These are phyloP conservation scores for Podaxis carcinomalis DNA, from an alignment of 768 basidiomycete species.

Conservation along the genomic window DNA sequence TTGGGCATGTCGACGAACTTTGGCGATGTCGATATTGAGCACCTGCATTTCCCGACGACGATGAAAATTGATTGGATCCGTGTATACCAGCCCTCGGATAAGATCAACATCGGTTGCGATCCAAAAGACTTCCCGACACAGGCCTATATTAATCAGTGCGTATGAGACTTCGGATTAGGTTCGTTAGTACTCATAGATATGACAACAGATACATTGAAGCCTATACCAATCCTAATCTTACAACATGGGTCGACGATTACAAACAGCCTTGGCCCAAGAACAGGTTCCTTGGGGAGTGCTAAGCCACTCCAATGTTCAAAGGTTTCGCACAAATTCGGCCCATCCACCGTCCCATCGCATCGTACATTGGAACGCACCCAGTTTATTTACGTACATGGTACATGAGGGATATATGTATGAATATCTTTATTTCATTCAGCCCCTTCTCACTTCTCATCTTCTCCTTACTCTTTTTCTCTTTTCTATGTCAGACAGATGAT, in stretches of 20 bases:
- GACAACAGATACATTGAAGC: constrained; percentile 50
- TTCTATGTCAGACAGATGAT: neutral
- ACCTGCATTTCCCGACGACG: constrained; percentile 65
- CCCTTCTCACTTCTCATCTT: neutral
- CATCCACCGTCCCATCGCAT: neutral
- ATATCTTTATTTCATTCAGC: neutral
- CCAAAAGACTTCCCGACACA: constrained; percentile 76
- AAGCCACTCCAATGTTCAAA: neutral
- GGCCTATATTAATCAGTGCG: constrained; percentile 72
- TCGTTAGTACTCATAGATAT: neutral
- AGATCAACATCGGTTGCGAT: constrained; percentile 81
- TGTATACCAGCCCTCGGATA: constrained; percentile 75
- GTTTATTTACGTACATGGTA: neutral
- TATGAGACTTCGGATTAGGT: neutral
- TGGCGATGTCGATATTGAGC: constrained; percentile 58
- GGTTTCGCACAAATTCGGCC: neutral
- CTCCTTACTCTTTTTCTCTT: neutral
- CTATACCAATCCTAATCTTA: constrained; percentile 80
- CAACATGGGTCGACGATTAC: constrained; percentile 67
- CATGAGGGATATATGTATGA: constrained; percentile 3
- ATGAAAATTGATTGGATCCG: constrained; percentile 88
- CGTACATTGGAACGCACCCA: neutral
- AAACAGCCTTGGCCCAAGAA: constrained; percentile 69
- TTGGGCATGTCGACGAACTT: constrained; percentile 85
- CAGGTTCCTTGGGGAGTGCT: constrained; percentile 57